Evolutionary conservation across 352 stramenopile species (phyloP).

Genomic region (Plasmopara viticola): DNA sequence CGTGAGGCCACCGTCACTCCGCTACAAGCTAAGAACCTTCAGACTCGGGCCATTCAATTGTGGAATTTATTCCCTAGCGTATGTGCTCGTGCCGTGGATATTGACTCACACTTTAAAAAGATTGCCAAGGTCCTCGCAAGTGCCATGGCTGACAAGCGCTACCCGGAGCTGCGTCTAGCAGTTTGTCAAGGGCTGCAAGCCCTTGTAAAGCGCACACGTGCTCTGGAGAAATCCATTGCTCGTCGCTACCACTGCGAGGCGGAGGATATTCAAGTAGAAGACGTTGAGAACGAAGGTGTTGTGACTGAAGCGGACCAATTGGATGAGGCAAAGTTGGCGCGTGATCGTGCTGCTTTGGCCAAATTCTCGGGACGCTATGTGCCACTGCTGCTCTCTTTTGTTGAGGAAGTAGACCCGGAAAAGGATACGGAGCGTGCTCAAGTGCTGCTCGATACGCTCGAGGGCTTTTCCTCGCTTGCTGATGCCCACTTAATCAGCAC

Average conservation of each 20-base stretch:
- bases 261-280: slow-evolving; percentile 34
- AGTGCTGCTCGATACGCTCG: slow-evolving; percentile 71
- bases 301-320: slow-evolving; percentile 46
- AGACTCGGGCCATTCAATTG: slow-evolving; percentile 74
- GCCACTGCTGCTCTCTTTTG: slow-evolving; percentile 75
- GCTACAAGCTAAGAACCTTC: slow-evolving; percentile 63
- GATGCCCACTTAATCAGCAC: slow-evolving; percentile 54
- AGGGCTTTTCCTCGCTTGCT: slow-evolving; percentile 73
- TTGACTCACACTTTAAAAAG: slow-evolving; percentile 79
- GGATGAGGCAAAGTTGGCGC: slow-evolving; percentile 67
- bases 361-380: slow-evolving; percentile 83
- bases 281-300: slow-evolving; percentile 30
- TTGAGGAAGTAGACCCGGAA: slow-evolving; percentile 73
- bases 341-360: slow-evolving; percentile 64
- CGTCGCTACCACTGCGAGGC: slow-evolving; percentile 42
- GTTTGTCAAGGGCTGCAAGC: slow-evolving; percentile 83
- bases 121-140: slow-evolving; percentile 83
- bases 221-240: slow-evolving; percentile 30
- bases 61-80: slow-evolving; percentile 81
- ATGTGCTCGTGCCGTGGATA: slow-evolving; percentile 60
- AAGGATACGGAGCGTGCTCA: slow-evolving; percentile 69
- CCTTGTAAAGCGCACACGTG: slow-evolving; percentile 68
- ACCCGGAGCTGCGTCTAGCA: slow-evolving; percentile 71
- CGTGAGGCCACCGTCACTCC: slow-evolving; percentile 60
- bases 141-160: slow-evolving; percentile 82